Conservation (phyloP, 2,329 filamentous ascomycete species). For the Colletotrichum liriopes region DNA sequence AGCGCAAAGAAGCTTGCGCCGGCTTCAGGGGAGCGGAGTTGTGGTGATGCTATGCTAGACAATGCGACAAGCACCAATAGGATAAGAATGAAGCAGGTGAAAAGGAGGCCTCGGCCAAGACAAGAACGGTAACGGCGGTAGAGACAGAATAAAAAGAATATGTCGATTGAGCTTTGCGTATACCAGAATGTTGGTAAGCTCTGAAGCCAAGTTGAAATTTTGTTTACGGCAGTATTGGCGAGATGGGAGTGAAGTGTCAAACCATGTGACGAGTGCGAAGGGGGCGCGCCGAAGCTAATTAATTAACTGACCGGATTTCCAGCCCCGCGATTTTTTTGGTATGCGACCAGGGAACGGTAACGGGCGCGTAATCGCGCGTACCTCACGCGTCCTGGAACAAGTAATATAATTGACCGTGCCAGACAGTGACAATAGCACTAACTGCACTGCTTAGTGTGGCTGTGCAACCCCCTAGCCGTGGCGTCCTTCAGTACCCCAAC, state of each 20-base stretch:
- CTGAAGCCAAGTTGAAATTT: background rate
- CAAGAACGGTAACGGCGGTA: background rate
- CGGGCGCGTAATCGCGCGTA: constrained; percentile 12
- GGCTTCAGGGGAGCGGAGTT: background rate
- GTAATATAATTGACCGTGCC: background rate
- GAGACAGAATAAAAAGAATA: background rate
- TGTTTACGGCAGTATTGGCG: background rate
- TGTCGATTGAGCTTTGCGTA: background rate
- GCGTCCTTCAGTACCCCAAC: background rate
- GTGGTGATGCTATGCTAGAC: background rate
- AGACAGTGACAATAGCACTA: rapidly evolving
- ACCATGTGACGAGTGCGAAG: background rate
- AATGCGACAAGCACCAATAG: background rate
- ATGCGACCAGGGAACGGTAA: background rate
- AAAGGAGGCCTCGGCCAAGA: background rate
- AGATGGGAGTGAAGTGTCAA: background rate
- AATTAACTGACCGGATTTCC: background rate
- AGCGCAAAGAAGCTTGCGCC: background rate
- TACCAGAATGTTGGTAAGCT: too few species aligned
- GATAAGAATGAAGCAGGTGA: background rate
- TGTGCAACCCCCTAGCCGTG: background rate
- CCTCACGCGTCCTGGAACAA: background rate
- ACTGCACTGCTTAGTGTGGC: background rate
- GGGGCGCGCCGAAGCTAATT: background rate
- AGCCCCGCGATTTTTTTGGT: constrained; percentile 13